Base-by-base conservation (phyloP, 192 early-diverging fungal genomes). In the Backusella tarrabulga region DNA sequence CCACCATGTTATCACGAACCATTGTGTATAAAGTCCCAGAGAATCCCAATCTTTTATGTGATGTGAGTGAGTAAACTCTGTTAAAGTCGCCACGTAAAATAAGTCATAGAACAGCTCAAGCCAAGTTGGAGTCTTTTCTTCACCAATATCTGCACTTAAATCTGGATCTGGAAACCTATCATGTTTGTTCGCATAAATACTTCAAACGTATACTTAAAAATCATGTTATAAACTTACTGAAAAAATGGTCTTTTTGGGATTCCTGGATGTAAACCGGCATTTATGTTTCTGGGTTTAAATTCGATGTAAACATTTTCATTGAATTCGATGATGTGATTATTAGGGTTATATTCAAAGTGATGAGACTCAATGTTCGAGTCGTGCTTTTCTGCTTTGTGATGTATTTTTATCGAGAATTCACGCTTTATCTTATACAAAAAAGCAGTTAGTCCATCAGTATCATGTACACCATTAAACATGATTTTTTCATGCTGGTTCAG, bases 1-100 rank as follows among this genome's bases (percentile, higher is more conserved):
- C 83, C 86, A 87, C 86, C 84, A 87, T 73, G 83, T 85, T 29
- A 87, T 85, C 6, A 83, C 71, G 71, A 87, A 87, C 86, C 86
- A 85, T 21, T 76, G 76, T 12, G 84, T 79, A 74, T 85, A 87
- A 34, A 81, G 60, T 8, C 77, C 77, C 9, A 87, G 67, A 12
- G 86, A 80, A 17, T 76, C 36, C 36, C 77, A 76, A 44, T 83
- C 80, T 17, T 81, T 84, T 29, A 87, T 87, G 34, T 80, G 80
- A 60, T 85, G 84, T 9, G 72, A 76, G 50, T 87, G 86, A 0
- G 86, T 87, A 40, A 87, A 87, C 26, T 85, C 77, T 17, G 84
- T 84, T 54, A 87, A 60, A 21, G 81, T 87, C 1, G 86, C 86
- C 1, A 87, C 81, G 41, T 83, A 87, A n/a, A 87, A 79, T 34